Percentiles rank a stretch among this genome's conserved stretches.
These are phyloP conservation scores for Urostyla sp. DNA, from an alignment of 73 alveolate genomes.

Conservation along the genomic window DNA sequence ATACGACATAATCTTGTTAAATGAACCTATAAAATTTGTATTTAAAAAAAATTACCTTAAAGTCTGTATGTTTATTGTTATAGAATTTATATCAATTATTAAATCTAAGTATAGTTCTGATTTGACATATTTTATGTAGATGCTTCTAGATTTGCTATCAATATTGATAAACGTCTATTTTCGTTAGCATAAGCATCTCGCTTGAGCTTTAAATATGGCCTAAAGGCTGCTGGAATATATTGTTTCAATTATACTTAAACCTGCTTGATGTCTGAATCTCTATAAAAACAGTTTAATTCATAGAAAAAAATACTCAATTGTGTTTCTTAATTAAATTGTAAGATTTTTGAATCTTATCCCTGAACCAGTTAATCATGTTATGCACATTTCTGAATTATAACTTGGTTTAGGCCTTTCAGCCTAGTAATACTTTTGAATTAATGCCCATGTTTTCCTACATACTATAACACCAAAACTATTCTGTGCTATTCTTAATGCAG, in stretches of 20 bases:
- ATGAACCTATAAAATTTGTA: no score
- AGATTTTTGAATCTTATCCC: slow-evolving; percentile 13
- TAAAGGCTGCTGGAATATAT: slow-evolving; percentile 35
- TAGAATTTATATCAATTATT: slow-evolving; percentile 8
- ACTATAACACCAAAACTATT: not conserved
- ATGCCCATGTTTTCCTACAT: not conserved
- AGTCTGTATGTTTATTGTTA: slow-evolving; percentile 10
- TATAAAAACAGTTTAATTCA: not conserved
- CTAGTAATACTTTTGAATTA: slow-evolving; percentile 20
- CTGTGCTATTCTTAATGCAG: slow-evolving; percentile 5
- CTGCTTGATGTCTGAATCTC: slow-evolving; percentile 17
- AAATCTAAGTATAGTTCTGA: not conserved
- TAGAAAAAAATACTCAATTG: not conserved
- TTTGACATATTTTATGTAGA: not conserved
- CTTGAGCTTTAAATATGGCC: slow-evolving; percentile 41
- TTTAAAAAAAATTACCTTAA: no score
- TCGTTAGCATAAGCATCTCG: slow-evolving; percentile 35
- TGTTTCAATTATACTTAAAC: slow-evolving; percentile 6
- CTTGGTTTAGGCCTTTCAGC: not conserved
- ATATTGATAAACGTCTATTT: slow-evolving; percentile 14
- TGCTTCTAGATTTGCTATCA: slow-evolving; percentile 11
- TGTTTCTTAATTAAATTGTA: slow-evolving; percentile 3
- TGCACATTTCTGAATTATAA: slow-evolving; percentile 5
- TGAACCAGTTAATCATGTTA: slow-evolving; percentile 13
- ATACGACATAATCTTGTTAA: slow-evolving; percentile 30